Evolutionary conservation across 495 filamentous ascomycete species (phyloP).

Genomic region (Patellaria atrata): DNA sequence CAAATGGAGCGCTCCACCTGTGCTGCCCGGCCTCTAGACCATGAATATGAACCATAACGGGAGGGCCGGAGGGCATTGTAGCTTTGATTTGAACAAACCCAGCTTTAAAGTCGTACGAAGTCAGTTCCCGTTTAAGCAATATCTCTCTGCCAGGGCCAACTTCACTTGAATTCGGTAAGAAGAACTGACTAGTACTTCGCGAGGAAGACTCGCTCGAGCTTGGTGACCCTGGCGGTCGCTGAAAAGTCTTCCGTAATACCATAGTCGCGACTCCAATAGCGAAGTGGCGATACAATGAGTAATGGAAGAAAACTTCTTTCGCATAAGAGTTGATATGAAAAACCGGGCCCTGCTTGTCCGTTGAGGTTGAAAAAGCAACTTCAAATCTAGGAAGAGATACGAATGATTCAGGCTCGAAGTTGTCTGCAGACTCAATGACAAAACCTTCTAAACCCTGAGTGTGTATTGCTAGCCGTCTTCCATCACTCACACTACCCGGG

Average conservation of each 20-base stretch:
- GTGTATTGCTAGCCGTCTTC: constrained; percentile 67
- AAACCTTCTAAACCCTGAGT: constrained; percentile 72
- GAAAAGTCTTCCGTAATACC: constrained; percentile 61
- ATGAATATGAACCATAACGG: constrained; percentile 79
- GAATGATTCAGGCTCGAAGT: constrained; percentile 73
- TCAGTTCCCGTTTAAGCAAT: too few species aligned
- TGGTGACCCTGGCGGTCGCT: constrained; percentile 6
- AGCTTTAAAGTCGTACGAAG: constrained; percentile 65
- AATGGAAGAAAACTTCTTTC: constrained; percentile 65
- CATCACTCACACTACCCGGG: constrained; percentile 46
- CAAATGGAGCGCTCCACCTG: constrained; percentile 67
- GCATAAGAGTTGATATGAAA: constrained; percentile 75
- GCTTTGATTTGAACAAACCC: constrained; percentile 78
- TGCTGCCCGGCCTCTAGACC: constrained; percentile 68
- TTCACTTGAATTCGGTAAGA: constrained; percentile 14
- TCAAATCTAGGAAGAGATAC: constrained; percentile 77
- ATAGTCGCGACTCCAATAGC: constrained; percentile 68
- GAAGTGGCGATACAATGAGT: constrained; percentile 90
- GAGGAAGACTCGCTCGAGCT: background rate
- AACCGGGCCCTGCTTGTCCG: constrained; percentile 70
- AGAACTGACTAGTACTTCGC: constrained; percentile 6
- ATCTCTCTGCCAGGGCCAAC: constrained; percentile 38
- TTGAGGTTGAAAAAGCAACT: constrained; percentile 67
- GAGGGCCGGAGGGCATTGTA: constrained; percentile 70
- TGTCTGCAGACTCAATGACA: constrained; percentile 73